Conservation (phyloP, 345 rosid genomes). For the Durio zibethinus region DNA sequence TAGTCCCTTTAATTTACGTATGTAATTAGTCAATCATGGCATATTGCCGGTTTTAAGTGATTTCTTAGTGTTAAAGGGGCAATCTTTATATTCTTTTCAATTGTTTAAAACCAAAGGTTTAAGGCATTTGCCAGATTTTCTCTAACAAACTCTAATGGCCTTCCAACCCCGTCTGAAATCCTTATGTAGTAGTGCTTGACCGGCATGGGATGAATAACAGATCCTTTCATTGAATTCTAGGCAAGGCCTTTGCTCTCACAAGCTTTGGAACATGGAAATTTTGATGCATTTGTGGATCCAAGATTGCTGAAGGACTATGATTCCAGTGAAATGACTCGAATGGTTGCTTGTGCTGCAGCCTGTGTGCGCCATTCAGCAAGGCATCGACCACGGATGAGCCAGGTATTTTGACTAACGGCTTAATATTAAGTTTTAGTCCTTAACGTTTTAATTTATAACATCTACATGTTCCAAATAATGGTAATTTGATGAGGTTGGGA, state of each 20-base stretch:
- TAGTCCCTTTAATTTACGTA: not conserved
- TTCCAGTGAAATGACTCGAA: conserved; percentile 50
- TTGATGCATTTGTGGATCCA: conserved; percentile 52
- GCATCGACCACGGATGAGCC: conserved; percentile 76
- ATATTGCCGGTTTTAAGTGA: not conserved
- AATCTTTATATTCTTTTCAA: not conserved
- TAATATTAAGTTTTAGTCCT: not conserved
- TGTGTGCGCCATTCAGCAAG: conserved; percentile 74
- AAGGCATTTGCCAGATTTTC: not conserved
- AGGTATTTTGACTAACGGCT: conserved; percentile 38
- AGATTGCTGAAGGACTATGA: conserved; percentile 46
- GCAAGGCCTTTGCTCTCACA: conserved; percentile 69
- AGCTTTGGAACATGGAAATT: conserved; percentile 51
- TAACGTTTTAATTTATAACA: not conserved
- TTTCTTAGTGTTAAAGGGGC: not conserved
- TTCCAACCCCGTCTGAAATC: not conserved
- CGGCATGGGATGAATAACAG: conserved; percentile 6
- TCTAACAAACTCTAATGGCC: not conserved
- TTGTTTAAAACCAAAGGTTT: not conserved
- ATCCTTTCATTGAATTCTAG: conserved; percentile 33
- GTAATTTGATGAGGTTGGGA: not conserved
- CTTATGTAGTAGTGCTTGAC: not conserved
- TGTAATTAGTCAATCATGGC: not conserved
- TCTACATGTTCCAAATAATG: not conserved
- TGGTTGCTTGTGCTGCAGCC: conserved; percentile 83